Evolutionary conservation across 179 eudicot genomes (phyloP), one percentile per base, ranked within the genome.

Genomic region (Camellia oleifera): DNA sequence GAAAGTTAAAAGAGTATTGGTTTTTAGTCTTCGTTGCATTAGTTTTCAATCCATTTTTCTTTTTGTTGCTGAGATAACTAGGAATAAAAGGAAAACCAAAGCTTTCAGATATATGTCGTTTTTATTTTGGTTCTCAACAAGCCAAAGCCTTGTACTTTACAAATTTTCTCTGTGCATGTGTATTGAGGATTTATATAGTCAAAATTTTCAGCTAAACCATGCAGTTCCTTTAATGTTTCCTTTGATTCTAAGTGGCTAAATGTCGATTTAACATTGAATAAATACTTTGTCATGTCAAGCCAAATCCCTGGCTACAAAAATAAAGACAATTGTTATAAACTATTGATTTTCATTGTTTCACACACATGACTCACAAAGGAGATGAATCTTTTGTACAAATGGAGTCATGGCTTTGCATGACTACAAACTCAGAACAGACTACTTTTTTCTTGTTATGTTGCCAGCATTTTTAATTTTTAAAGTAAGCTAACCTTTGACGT

Each of bases 401-500:
- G 57, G 26, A 18, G 18, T 48, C 74, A 70, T 62, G 42, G 18
- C 63, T 44, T 32, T 76, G 23, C 58, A 3, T 12, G 20, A 46
- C 46, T 11, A 45, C 40, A 44, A 7, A 14, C 56, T 44, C 32
- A 44, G 9, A 11, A 15, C 9, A 13, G 3, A 12, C 1, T 63
- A 61, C 48, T 46, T 20, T 1, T 76, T 64, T 46, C 52, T 18
- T 62, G 57, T 64, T 32, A 23, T 64, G 40, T 65, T 65, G 58
- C 6, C 62, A 66, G 7, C 40, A 32, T 17, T 66, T 77, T 40
- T n/a, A 9, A 54, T 52, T 32, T 53, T 61, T 54, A 18, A 44
- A 17, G 23, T 60, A 70, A 53, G 66, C 69, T 76, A 79, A 75
- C 20, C 46, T 5, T 60, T 48, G 44, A 18, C 53, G 71, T 63